Evolutionary conservation across 352 stramenopile genomes (phyloP), one percentile per base, ranked within the genome.

Genomic region (Phytopythium chamaehyphon): DNA sequence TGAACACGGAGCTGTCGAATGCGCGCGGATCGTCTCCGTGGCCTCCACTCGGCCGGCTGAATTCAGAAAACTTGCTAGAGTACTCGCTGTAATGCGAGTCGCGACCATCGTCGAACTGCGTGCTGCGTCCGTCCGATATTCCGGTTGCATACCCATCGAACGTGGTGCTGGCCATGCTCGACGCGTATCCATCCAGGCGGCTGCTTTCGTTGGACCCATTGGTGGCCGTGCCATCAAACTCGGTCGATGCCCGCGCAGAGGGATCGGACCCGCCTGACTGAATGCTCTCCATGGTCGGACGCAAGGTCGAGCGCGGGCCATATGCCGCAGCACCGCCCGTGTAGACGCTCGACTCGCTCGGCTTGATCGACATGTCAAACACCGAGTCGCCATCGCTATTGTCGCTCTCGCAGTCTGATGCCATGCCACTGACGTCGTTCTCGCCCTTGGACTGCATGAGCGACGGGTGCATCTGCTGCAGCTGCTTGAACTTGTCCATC

Each of bases 1-100:
- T 80, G 55, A 72, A 80, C 21, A 71, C 66, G 12, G 57, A 57
- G 54, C 64, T 80, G 26, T 71, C 45, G 46, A 74, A 76, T 33
- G 38, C 21, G 9, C 48, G 11, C n/a, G 43, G 43, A 23, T 44
- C 15, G 42, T 31, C 14, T 31, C 36, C 10, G 22, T 12, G 9
- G 14, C 37, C 45, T 40, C 54, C 65, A 31, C 65, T 78, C 31
- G 31, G 31, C 1, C 57, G 57, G 24, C 37, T 46, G 10, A 48
- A 60, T 38, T 64, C 57, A 15, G 51, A 60, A 21, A 59, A 59
- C 28, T 51, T 22, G 11, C 42, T 46, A 28, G 52, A 53, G 37
- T 51, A 50, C 42, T 63, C 56, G 18, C 56, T 49, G 39, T 40
- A 52, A n/a, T 50, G 55, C 2, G 45, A 47, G 21, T 42, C 26